Conservation (phyloP, 805 yeast genomes). For the Blastobotrys attinorum region DNA sequence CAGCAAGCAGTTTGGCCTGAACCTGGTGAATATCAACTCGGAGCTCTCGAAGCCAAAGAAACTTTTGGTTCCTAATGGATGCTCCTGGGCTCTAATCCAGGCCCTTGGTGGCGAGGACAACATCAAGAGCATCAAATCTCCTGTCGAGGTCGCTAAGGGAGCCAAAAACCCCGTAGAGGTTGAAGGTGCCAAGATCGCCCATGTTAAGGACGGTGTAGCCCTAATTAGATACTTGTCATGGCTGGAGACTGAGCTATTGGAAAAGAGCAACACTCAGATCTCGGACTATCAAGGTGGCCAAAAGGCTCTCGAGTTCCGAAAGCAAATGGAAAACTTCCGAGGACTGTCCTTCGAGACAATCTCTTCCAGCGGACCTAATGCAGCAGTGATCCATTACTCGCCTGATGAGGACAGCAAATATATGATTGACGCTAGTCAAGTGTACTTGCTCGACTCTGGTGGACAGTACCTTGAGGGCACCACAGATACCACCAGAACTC, state of each 20-base stretch:
- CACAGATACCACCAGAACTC: constrained; percentile 88
- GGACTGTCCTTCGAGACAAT: constrained; percentile 72
- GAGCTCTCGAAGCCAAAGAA: constrained; percentile 23
- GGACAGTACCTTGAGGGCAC: constrained; percentile 92
- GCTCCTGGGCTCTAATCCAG: constrained; percentile 63
- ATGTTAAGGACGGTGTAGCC: constrained; percentile 76
- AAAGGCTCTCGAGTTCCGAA: constrained; percentile 42
- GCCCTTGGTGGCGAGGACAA: constrained; percentile 38
- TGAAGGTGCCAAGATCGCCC: constrained; percentile 65
- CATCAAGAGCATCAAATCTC: constrained; percentile 42
- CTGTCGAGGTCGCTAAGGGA: constrained; percentile 61
- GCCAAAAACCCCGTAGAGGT: constrained; percentile 70
- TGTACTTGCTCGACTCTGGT: constrained; percentile 82
- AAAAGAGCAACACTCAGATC: constrained; percentile 31
- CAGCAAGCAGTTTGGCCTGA: constrained; percentile 26
- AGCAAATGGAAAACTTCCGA: constrained; percentile 29
- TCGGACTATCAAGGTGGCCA: constrained; percentile 53
- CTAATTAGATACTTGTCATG: constrained; percentile 70
- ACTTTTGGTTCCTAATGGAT: constrained; percentile 45
- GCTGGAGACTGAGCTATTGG: constrained; percentile 63
- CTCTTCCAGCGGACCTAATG: constrained; percentile 67
- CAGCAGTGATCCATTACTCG: constrained; percentile 68
- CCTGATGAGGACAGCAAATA: constrained; percentile 51
- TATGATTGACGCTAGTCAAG: constrained; percentile 54
- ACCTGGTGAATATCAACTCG: constrained; percentile 5